phyloP scores from a whole-genome alignment of 1,284 basidiomycete genomes.

The Ceratobasidium theobromae region DNA sequence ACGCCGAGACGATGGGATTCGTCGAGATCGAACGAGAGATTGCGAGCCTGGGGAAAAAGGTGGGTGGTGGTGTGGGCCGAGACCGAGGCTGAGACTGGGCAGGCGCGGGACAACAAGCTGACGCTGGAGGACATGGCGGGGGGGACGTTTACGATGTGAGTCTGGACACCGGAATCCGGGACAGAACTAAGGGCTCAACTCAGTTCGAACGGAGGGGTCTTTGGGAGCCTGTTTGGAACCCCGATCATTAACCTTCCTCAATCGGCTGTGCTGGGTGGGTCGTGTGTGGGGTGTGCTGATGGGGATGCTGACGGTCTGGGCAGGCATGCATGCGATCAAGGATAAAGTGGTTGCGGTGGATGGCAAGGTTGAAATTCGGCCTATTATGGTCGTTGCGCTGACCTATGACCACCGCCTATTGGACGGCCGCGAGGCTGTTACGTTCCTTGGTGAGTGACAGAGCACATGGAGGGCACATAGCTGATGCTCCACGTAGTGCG shows the following conservation, averaged over 20 bases:
- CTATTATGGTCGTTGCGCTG: conserved; percentile 93
- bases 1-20: conserved; percentile 84
- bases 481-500: conserved; percentile 52
- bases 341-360: conserved; percentile 91
- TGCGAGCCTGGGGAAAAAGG: conserved; percentile 87
- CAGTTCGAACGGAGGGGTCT: conserved; percentile 98
- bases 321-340: conserved; percentile 95
- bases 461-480: no score
- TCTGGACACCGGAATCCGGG: conserved; percentile 34
- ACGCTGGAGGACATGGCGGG: conserved; percentile 97
- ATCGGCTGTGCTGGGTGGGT: conserved; percentile 82
- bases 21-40: conserved; percentile 94
- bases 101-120: conserved; percentile 93
- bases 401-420: conserved; percentile 97
- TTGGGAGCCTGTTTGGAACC: conserved; percentile 94
- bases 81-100: neutral
- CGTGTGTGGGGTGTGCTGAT: neutral
- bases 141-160: conserved; percentile 95
- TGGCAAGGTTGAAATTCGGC: conserved; percentile 92
- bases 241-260: conserved; percentile 98
- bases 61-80: conserved; percentile 40
- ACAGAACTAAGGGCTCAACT: conserved; percentile 1
- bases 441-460: conserved; percentile 94
- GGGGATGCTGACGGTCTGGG: conserved; percentile 25
- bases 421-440: conserved; percentile 95